phyloP scores from a whole-genome alignment of 106 monocot species.

The Dendrobium chrysotoxum region DNA sequence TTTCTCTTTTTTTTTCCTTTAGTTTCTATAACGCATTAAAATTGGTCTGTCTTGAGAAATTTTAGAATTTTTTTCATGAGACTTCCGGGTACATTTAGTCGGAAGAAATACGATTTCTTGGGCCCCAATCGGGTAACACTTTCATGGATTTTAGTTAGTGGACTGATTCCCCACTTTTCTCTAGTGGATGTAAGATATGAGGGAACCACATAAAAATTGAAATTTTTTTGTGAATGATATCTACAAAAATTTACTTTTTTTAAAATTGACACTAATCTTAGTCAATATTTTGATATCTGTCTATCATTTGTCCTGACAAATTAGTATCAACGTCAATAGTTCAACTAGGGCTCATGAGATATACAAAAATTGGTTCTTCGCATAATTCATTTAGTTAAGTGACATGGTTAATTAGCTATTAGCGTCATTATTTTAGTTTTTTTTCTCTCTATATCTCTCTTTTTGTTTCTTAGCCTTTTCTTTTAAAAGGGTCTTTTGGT shows the following conservation, averaged over 20 bases:
- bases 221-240: background rate
- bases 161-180: background rate
- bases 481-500: no score
- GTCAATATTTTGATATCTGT: background rate
- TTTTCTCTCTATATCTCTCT: no score
- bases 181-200: background rate
- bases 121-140: background rate
- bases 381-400: no score
- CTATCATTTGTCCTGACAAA: background rate
- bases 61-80: background rate
- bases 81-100: background rate
- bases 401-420: no score
- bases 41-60: background rate
- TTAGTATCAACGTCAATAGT: background rate
- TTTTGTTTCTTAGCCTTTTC: no score
- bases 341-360: background rate
- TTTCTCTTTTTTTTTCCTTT: background rate
- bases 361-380: background rate
- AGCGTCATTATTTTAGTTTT: no score
- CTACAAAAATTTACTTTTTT: no score
- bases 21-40: background rate
- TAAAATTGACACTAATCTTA: background rate
- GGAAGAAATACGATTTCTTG: background rate
- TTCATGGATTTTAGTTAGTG: background rate
- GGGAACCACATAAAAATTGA: background rate